Percentiles rank a stretch among this genome's conserved stretches.
Evolutionary conservation across 2,329 filamentous ascomycete species (phyloP).

Genomic region (Gremmenia infestans): DNA sequence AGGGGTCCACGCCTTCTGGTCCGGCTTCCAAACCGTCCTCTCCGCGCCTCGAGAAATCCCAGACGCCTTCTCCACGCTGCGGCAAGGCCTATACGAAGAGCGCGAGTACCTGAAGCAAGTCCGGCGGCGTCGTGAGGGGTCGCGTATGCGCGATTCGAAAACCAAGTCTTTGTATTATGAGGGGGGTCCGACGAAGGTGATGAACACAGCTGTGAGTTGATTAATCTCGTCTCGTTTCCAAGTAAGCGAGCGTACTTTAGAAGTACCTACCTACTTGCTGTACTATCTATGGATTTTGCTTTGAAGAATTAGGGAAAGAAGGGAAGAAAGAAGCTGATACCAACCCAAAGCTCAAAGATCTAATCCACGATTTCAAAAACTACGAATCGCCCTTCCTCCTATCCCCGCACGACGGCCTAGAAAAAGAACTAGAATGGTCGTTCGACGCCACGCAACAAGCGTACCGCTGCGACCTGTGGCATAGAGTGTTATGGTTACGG

Average conservation of each 20-base stretch:
- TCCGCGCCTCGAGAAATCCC: conserved; percentile 15
- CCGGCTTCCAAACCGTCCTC: conserved; percentile 16
- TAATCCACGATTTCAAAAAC: conserved; percentile 22
- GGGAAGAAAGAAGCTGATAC: too few relatives aligned
- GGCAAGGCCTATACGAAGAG: conserved; percentile 24
- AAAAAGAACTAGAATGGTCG: conserved; percentile 26
- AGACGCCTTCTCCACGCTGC: conserved; percentile 18
- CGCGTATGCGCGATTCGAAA: neutral
- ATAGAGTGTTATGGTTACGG: conserved; percentile 19
- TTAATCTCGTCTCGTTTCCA: too few relatives aligned
- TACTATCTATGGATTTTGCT: too few relatives aligned
- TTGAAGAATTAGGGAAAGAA: too few relatives aligned
- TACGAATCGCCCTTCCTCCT: conserved; percentile 17
- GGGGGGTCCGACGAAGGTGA: conserved; percentile 18
- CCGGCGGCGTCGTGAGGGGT: conserved; percentile 4
- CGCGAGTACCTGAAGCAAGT: conserved; percentile 21
- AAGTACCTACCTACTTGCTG: too few relatives aligned
- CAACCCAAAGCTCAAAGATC: conserved; percentile 12
- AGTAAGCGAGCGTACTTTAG: too few relatives aligned
- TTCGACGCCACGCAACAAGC: conserved; percentile 22
- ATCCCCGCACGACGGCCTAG: conserved; percentile 13
- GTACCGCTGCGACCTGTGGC: conserved; percentile 18
- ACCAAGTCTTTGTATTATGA: conserved; percentile 15
- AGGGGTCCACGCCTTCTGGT: conserved; percentile 17
- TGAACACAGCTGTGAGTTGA: conserved; percentile 14